Evolutionary conservation across 176 grass and related monocot species (phyloP).

Genomic region (Zoysia japonica): DNA sequence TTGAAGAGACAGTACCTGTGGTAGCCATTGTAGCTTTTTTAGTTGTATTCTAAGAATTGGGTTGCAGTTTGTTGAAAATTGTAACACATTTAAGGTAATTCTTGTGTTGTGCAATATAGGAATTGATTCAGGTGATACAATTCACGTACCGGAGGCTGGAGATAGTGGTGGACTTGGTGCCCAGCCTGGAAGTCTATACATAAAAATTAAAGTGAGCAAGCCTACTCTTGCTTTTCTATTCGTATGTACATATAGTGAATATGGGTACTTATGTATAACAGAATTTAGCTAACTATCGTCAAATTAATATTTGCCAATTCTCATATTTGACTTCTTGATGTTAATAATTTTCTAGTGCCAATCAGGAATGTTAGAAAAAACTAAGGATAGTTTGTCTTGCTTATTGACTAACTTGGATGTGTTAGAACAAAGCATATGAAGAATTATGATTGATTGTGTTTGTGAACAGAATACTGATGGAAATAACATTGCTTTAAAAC

Average conservation of each 20-base stretch:
- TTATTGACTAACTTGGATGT: background rate
- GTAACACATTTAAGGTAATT: background rate
- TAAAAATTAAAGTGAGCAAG: conserved; percentile 77
- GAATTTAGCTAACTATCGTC: conserved; percentile 10
- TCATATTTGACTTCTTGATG: conserved; percentile 15
- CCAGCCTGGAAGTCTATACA: conserved; percentile 71
- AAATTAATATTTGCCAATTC: background rate
- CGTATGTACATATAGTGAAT: conserved; percentile 24
- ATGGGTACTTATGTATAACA: background rate
- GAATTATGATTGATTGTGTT: conserved; percentile 2
- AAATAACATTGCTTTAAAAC: background rate
- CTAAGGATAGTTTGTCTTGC: background rate
- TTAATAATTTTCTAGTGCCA: conserved; percentile 6
- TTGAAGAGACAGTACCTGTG: conserved; percentile 18
- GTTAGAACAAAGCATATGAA: conserved; percentile 5
- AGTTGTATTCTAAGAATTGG: conserved; percentile 7
- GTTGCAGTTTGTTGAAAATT: conserved; percentile 4
- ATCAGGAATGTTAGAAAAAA: background rate
- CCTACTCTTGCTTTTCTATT: conserved; percentile 1
- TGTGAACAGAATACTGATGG: conserved; percentile 1
- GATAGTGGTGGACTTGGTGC: conserved; percentile 70
- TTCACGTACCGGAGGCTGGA: conserved; percentile 75
- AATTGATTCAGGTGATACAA: conserved; percentile 81
- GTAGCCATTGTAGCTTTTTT: conserved; percentile 1
- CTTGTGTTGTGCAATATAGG: conserved; percentile 58